These are phyloP conservation scores for Pistacia integerrima DNA, from an alignment of 345 rosid species.

Conservation along the genomic window DNA sequence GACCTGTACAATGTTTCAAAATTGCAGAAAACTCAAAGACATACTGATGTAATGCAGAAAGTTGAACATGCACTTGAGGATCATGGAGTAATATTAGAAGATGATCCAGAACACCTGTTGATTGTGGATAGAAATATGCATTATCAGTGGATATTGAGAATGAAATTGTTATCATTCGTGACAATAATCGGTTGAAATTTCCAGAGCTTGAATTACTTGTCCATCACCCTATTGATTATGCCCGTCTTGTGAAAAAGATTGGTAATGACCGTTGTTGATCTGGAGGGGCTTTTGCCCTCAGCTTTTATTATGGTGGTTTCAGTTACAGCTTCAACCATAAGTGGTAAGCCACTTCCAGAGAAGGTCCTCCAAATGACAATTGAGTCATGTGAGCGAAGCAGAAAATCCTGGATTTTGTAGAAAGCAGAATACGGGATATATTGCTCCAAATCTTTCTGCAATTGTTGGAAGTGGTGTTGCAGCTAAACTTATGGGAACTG, in stretches of 20 bases:
- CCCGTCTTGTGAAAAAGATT: slow-evolving; percentile 89
- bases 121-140: slow-evolving; percentile 89
- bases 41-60: slow-evolving; percentile 60
- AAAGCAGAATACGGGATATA: too few species aligned
- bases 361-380: slow-evolving; percentile 75
- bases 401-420: too few species aligned
- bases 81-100: slow-evolving; percentile 77
- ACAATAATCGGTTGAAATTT: slow-evolving; percentile 78
- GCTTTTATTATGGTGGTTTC: slow-evolving; percentile 96
- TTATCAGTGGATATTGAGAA: slow-evolving; percentile 91
- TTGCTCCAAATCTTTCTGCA: too few species aligned
- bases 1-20: too few species aligned
- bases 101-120: slow-evolving; percentile 91
- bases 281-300: slow-evolving; percentile 85
- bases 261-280: slow-evolving; percentile 92
- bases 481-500: slow-evolving; percentile 96
- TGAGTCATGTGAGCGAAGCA: too few species aligned
- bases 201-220: slow-evolving; percentile 95
- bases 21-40: too few species aligned
- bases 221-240: slow-evolving; percentile 92
- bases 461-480: slow-evolving; percentile 97
- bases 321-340: slow-evolving; percentile 92
- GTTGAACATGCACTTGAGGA: slow-evolving; percentile 71
- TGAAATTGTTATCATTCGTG: slow-evolving; percentile 85
- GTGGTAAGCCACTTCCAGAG: slow-evolving; percentile 89